Base-by-base conservation (phyloP, 2,329 filamentous ascomycete genomes). In the Arachnopeziza araneosa region DNA sequence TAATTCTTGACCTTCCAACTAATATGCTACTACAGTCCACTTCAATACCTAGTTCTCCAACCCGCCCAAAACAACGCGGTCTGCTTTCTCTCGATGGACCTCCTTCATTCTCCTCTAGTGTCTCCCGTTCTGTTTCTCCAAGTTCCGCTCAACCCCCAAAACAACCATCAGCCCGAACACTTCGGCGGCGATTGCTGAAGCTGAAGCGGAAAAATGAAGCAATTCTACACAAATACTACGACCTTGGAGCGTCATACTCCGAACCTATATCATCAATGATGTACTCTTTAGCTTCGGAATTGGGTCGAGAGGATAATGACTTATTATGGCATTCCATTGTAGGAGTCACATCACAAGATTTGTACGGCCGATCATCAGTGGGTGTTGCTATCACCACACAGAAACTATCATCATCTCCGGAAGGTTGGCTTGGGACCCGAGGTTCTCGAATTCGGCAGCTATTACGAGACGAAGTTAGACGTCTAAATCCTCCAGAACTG, bases 231-330 rank as follows among this genome's bases (percentile, higher is more conserved):
- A 82, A 85, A 64, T 98, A 99, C 75, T 97, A 98, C 76, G 83
- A 86, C 26, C 82, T 91, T 30, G 95, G 95, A 50, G 88, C 90
- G 2, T 96, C 92, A 1, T 97, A 96, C 71, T 93, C 93, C 0
- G 95, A 99, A 72, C 95, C 95, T 0, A 90, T 98, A 58, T 95
- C 93, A 0, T 96, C 93, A 0, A 88, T 98, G 77, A 84, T 97
- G 71, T 99, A 98, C 75, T 96, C 92, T 0, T 80, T 99, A 17
- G 95, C 93, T 1, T 96, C 93, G 1, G 95, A 98, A 71, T 84
- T 99, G 7, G 95, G 95, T 63, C 89, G 93, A 57, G 95, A 98
- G 79, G 93, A 98, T 74, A 99, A 98, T 69, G 93, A 99, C 69
- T 80, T 98, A 23, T 80, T 99, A 17, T 99, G 95, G 95, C 82